These are phyloP conservation scores for Tolypocladium capitatum DNA, from an alignment of 2,329 filamentous ascomycete species.

Conservation along the genomic window DNA sequence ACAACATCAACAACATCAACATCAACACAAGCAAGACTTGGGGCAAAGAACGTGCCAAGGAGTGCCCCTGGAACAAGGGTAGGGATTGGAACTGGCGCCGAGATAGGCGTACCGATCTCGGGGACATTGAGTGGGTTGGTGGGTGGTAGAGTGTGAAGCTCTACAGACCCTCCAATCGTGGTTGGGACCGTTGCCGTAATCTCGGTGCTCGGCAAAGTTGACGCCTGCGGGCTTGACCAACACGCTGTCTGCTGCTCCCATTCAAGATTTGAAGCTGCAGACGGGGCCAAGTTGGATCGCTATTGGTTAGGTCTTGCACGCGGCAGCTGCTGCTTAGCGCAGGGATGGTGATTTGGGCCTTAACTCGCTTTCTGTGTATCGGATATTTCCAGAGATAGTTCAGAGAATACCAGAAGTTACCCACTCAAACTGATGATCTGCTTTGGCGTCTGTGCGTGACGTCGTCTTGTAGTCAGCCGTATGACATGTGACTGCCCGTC, in stretches of 20 bases:
- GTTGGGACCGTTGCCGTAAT: slow-evolving; percentile 29
- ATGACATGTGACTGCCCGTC: not conserved
- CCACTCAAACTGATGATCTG: slow-evolving; percentile 30
- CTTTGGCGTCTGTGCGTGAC: not conserved
- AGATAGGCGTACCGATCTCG: slow-evolving; percentile 52
- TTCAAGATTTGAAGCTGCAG: not conserved
- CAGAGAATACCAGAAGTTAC: slow-evolving; percentile 53
- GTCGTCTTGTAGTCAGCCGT: not conserved
- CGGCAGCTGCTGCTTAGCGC: slow-evolving; percentile 6
- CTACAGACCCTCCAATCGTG: slow-evolving; percentile 42
- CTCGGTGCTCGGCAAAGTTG: slow-evolving; percentile 1
- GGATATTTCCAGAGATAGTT: slow-evolving; percentile 30
- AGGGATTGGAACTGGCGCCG: slow-evolving; percentile 51
- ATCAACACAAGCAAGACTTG: slow-evolving; percentile 11
- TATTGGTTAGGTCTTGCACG: not conserved
- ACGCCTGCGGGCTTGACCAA: not conserved
- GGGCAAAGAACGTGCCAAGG: slow-evolving; percentile 34
- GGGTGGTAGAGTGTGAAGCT: slow-evolving; percentile 57
- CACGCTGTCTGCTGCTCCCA: not conserved
- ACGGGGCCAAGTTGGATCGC: slow-evolving; percentile 2
- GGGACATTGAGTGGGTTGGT: slow-evolving; percentile 88
- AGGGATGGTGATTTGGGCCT: slow-evolving; percentile 22
- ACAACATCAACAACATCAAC: slow-evolving; percentile 12
- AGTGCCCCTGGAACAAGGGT: slow-evolving; percentile 43
- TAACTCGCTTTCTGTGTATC: slow-evolving; percentile 55